phyloP scores from a whole-genome alignment of 148 eudicot species.

The Linanthus parryae region DNA sequence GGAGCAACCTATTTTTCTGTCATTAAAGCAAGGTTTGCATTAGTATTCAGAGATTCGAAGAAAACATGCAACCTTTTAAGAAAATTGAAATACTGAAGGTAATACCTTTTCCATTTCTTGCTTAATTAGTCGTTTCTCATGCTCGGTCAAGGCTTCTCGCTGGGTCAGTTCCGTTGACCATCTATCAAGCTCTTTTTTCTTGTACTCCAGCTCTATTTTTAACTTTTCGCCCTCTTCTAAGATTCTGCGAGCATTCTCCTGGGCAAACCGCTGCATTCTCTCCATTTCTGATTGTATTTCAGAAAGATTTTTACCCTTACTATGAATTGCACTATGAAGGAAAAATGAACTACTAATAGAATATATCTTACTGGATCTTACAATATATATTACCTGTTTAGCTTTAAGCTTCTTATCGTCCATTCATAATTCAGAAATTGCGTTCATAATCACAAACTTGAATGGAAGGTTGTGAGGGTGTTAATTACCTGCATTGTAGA shows the following conservation, averaged over 20 bases:
- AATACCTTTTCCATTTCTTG: not conserved
- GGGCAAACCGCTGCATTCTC: not conserved
- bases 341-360: not conserved
- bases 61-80: too few species aligned
- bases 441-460: too few species aligned
- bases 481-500: conserved; percentile 22
- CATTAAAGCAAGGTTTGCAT: too few species aligned
- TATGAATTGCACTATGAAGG: not conserved
- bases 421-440: too few species aligned
- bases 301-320: not conserved
- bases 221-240: not conserved
- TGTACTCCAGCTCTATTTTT: not conserved
- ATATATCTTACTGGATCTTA: too few species aligned
- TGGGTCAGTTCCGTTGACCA: not conserved
- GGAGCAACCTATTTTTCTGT: too few species aligned
- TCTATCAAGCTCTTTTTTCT: not conserved
- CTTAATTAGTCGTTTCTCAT: not conserved
- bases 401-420: too few species aligned
- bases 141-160: not conserved
- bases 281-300: not conserved
- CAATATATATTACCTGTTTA: too few species aligned
- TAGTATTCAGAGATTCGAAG: too few species aligned
- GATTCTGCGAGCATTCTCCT: not conserved
- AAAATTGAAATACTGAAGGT: too few species aligned
- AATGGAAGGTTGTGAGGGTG: not conserved